A percentile compares a stretch with the other conserved stretches of the same genome.
Conservation (phyloP, 345 rosid genomes). For the Capsella bursapastoris region DNA sequence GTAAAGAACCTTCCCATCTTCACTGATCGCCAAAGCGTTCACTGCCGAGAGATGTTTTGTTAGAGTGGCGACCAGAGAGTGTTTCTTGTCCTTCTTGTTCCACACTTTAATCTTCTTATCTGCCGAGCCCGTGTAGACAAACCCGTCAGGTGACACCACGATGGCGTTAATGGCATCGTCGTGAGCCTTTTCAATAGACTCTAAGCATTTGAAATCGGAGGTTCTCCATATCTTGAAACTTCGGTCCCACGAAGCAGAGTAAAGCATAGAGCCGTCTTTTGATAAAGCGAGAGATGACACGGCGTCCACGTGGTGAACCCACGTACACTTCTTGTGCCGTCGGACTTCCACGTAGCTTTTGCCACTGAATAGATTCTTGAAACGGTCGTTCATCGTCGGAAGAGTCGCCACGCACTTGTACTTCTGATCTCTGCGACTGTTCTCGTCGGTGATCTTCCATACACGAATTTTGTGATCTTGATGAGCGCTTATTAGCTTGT, state of each 20-base stretch:
- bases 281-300: conserved; percentile 65
- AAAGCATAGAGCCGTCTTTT: conserved; percentile 51
- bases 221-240: conserved; percentile 77
- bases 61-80: conserved; percentile 51
- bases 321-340: conserved; percentile 69
- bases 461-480: conserved; percentile 80
- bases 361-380: conserved; percentile 47
- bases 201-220: conserved; percentile 61
- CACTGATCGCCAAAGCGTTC: conserved; percentile 69
- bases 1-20: conserved; percentile 62
- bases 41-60: conserved; percentile 72
- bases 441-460: conserved; percentile 62
- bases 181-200: conserved; percentile 64
- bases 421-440: conserved; percentile 19
- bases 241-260: conserved; percentile 83
- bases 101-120: conserved; percentile 74
- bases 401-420: conserved; percentile 60
- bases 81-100: conserved; percentile 51
- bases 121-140: conserved; percentile 73
- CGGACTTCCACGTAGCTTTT: conserved; percentile 70
- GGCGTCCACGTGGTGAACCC: conserved; percentile 82
- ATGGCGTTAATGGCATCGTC: conserved; percentile 77
- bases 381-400: conserved; percentile 66
- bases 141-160: conserved; percentile 57
- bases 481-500: conserved; percentile 67